Base-by-base conservation (phyloP, 2,329 filamentous ascomycete species). In the Cladosporium sp. region DNA sequence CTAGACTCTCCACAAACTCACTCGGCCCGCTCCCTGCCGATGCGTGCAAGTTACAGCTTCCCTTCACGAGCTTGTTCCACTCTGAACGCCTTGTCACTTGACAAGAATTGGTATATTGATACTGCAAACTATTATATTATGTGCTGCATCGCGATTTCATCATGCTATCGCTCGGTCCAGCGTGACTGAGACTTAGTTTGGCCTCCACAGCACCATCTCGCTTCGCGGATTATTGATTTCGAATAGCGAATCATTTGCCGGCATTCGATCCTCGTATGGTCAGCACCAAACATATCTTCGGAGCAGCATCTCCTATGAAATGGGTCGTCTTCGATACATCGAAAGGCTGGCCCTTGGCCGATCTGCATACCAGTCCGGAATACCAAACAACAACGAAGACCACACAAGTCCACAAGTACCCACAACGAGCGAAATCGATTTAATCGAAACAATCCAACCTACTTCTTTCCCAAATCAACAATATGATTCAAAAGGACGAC, bases 401-500 rank as follows among this genome's bases (percentile, higher is more conserved):
- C 30, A 38, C 6, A 15, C 11, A 4, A 14, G 1, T 32, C n/a
- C 28, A n/a, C 26, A 28, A 62, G 12, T 2, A 5, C 8, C 12
- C n/a, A 12, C 28, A 38, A 18, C 30, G 26, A 18, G 15, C 28
- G 21, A 2, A 21, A 36, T n/a, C 51, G 32, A 28, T n/a, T 2
- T 4, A 3, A 18, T 32, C 12, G 41, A 41, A 10, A 38, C 34
- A 14, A 21, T 12, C 12, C 32, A 24, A 2, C 1, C 32, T 28
- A 6, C 36, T 2, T 30, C 10, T n/a, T 7, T 47, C 44, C 65
- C 78, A 65, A 66, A 72, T 0, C 81, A 82, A 66, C 73, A 78
- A 44, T 83, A 82, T 66, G 80, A 84, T 68, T 72, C 77, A 47
- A 79, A 79, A 66, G 81, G 81, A 21, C 78, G 79, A 49, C 80